Evolutionary conservation across 768 basidiomycete species (phyloP).

Genomic region (Hemileccinum rubropunctum): DNA sequence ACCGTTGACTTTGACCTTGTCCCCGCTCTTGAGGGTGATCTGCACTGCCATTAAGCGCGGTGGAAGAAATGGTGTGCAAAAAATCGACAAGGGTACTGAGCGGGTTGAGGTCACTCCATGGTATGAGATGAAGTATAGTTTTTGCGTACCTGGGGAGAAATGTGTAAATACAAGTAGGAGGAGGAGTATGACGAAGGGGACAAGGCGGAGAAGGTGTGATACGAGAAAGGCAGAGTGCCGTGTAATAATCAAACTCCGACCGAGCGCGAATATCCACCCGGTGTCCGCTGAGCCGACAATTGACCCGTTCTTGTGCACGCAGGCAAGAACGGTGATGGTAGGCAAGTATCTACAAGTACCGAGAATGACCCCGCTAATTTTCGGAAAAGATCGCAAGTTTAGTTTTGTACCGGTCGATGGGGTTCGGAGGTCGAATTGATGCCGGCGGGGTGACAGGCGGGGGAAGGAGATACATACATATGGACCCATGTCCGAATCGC

Average conservation of each 20-base stretch:
- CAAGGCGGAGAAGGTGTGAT: conserved; percentile 36
- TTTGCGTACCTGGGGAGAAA: conserved; percentile 22
- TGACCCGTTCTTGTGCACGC: not conserved
- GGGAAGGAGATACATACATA: not conserved
- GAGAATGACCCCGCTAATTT: not conserved
- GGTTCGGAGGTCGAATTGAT: conserved; percentile 15
- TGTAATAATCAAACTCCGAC: conserved; percentile 35
- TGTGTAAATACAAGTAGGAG: conserved; percentile 20
- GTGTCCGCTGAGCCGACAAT: conserved; percentile 1
- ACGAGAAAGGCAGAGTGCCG: conserved; percentile 29
- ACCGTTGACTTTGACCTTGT: conserved; percentile 87
- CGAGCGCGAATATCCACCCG: conserved; percentile 30
- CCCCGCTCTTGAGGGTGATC: conserved; percentile 74
- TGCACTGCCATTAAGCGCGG: conserved; percentile 29
- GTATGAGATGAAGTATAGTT: conserved; percentile 8
- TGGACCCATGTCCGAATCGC: conserved; percentile 7
- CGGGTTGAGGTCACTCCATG: not conserved
- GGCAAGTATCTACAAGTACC: not conserved
- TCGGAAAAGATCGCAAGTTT: not conserved
- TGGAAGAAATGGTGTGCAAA: conserved; percentile 21
- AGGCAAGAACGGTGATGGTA: not conserved
- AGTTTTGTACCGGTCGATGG: not conserved
- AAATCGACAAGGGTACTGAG: conserved; percentile 22
- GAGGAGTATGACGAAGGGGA: conserved; percentile 31
- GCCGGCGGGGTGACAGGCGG: conserved; percentile 1